Evolutionary conservation across 2,329 filamentous ascomycete genomes (phyloP).

Genomic region (Emergomyces orientalis): DNA sequence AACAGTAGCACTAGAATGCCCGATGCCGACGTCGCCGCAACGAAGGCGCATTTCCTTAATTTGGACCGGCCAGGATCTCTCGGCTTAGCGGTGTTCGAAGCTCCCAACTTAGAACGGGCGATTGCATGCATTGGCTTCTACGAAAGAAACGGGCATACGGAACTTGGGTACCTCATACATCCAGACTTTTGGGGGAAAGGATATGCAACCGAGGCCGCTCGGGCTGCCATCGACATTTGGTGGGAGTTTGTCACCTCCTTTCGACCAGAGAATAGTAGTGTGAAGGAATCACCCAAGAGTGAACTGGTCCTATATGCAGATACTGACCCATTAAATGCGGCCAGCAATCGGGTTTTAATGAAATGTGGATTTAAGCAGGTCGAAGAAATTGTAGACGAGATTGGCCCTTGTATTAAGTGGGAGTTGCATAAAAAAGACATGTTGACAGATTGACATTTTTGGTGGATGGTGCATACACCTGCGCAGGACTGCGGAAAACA

Average conservation of each 20-base stretch:
- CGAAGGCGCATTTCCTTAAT: conserved; percentile 1
- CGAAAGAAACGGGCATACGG: conserved; percentile 14
- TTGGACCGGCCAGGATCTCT: conserved; percentile 4
- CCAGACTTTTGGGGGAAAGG: conserved; percentile 22
- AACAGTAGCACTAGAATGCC: conserved; percentile 9
- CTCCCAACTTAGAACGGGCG: conserved; percentile 13
- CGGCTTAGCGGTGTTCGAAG: conserved; percentile 15
- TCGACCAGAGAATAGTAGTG: not conserved
- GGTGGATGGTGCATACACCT: not conserved
- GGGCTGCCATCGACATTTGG: conserved; percentile 19
- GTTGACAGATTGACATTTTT: not conserved
- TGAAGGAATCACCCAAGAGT: not conserved
- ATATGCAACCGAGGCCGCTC: conserved; percentile 20
- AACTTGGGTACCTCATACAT: conserved; percentile 21
- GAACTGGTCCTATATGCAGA: not conserved
- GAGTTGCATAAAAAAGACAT: conserved; percentile 14
- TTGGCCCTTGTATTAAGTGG: conserved; percentile 3
- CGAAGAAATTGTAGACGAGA: not conserved
- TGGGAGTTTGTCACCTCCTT: conserved; percentile 17
- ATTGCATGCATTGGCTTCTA: conserved; percentile 19
- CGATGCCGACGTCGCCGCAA: conserved; percentile 9
- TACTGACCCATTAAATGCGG: not conserved
- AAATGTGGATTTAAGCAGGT: conserved; percentile 8
- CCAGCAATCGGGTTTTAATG: conserved; percentile 4
- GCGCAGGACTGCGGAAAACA: not conserved